Evolutionary conservation across 805 yeast species (phyloP).

Genomic region (Hanseniaspora taiwanica): DNA sequence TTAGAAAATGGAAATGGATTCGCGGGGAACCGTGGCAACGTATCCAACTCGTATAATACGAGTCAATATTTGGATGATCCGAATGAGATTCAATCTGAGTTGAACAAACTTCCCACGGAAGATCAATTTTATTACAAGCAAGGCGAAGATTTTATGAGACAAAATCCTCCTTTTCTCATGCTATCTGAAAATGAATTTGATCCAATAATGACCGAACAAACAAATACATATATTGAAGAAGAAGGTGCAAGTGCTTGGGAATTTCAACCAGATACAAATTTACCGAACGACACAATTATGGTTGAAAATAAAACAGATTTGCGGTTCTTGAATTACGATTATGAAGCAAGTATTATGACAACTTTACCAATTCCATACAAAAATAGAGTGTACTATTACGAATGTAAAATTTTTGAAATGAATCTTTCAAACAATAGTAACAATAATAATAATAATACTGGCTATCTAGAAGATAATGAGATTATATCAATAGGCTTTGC

Average conservation of each 20-base stretch:
- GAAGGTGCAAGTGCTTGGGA: conserved; percentile 89
- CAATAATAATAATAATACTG: conserved; percentile 1
- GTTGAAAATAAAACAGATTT: conserved; percentile 57
- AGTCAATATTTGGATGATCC: conserved; percentile 49
- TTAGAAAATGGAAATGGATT: conserved; percentile 4
- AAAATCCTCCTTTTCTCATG: conserved; percentile 31
- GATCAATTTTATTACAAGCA: conserved; percentile 28
- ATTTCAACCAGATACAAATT: conserved; percentile 41
- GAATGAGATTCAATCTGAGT: conserved; percentile 44
- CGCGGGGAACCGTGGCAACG: conserved; percentile 5
- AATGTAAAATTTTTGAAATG: conserved; percentile 65
- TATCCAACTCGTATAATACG: conserved; percentile 25
- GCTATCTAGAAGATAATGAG: conserved; percentile 25
- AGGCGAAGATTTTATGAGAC: conserved; percentile 26
- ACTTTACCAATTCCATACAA: conserved; percentile 74
- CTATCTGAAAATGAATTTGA: conserved; percentile 16
- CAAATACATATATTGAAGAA: conserved; percentile 50
- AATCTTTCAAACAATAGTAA: conserved; percentile 36
- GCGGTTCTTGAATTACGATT: conserved; percentile 39
- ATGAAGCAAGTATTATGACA: conserved; percentile 58
- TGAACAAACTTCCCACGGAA: conserved; percentile 39
- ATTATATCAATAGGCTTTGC: conserved; percentile 65
- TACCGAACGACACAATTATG: conserved; percentile 40
- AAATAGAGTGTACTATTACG: conserved; percentile 82
- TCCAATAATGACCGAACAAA: conserved; percentile 23